Evolutionary conservation across 140 eudicot species (phyloP).

Genomic region (Oenanthe javanica): DNA sequence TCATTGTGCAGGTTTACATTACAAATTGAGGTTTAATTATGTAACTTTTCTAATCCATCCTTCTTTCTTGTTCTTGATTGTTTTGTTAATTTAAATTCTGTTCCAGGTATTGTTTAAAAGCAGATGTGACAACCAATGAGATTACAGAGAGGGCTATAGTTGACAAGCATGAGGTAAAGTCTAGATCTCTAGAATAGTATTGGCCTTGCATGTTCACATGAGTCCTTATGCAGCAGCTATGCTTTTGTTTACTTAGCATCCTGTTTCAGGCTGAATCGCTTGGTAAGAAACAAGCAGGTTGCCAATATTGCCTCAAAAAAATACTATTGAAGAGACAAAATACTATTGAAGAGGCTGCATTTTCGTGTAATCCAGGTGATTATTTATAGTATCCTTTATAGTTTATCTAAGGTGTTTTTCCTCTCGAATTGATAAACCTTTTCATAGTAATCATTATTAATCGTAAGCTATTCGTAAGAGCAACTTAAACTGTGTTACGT

Average conservation of each 20-base stretch:
- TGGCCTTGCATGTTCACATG: constrained; percentile 1
- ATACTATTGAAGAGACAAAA: too few species aligned
- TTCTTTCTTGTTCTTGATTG: constrained; percentile 1
- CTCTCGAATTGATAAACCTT: neutral
- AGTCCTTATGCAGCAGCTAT: neutral
- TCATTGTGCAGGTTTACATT: neutral
- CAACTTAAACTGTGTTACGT: too few species aligned
- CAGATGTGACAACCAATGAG: too few species aligned
- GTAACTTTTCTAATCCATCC: neutral
- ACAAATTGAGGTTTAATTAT: neutral
- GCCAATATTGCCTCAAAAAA: constrained; percentile 86
- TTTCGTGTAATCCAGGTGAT: constrained; percentile 88
- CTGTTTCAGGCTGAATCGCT: constrained; percentile 72
- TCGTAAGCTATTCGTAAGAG: neutral
- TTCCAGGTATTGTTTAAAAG: too few species aligned
- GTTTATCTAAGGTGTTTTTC: neutral
- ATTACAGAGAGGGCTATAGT: constrained; percentile 84
- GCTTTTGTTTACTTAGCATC: neutral
- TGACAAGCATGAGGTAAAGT: constrained; percentile 82
- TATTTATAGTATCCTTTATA: neutral
- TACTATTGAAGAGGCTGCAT: constrained; percentile 91
- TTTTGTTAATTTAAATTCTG: too few species aligned
- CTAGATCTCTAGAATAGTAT: neutral
- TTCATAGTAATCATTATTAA: neutral
- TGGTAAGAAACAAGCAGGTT: constrained; percentile 84